Base-by-base conservation (phyloP, 2,329 filamentous ascomycete species). In the Monosporascus sp. region DNA sequence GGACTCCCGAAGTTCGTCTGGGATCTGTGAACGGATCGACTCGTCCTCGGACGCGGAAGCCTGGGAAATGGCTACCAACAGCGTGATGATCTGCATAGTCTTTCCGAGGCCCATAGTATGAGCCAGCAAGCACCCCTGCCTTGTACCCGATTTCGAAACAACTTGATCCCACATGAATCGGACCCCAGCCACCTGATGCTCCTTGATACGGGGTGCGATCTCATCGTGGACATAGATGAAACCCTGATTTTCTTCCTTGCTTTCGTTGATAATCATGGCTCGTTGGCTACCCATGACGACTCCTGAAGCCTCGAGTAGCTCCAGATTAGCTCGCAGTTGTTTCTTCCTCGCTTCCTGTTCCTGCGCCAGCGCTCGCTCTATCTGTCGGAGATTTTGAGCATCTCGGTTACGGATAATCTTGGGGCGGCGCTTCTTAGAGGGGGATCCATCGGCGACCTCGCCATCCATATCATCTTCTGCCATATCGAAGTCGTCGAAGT, bases 21-120 rank as follows among this genome's bases (percentile, higher is more conserved):
- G 91, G 34, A 97, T 81, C 66, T 95, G 90, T 0, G 74, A 73
- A 3, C 70, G 71, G 6, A 93, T 72, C 0, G 73, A 68, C 1
- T 72, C 68, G 51, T 91, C 80, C 0, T 67, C 31, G 0, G 88
- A 92, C 20, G 67, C 66, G 4, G 83, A 78, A 3, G 90, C 83
- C 60, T 89, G 80, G 5, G 84, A 77, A 56, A 96, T 81, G 0
- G 89, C 85, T 17, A 88, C 80, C 6, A 97, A 79, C n/a, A 96
- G 74, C 1, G 90, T 88, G 55, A 96, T 90, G 6, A 91, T 83
- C 72, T 96, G 91, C 86, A 96, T 91, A 0, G 91, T 95, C 73
- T 96, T 97, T 17, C 91, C 91, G 2, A 96, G 73, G 1, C 92
- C 92, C 91, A 96, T 96, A 0, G 89, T 90, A 67, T 96, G 91